Conservation (phyloP, 441 rosid genomes). For the Euphorbia schlechtendalii region DNA sequence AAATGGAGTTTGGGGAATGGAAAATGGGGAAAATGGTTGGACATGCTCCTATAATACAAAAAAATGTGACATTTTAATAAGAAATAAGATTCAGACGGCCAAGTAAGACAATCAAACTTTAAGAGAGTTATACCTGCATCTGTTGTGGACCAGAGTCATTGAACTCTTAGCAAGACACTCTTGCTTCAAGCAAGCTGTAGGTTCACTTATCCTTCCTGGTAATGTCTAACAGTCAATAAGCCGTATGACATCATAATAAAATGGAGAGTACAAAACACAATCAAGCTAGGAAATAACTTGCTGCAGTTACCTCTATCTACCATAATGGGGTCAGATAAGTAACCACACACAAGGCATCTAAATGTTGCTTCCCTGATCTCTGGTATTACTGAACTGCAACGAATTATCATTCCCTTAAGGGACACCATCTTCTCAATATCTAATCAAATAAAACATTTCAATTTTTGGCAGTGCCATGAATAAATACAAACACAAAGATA, state of each 20-base stretch:
- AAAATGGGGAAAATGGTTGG: no score
- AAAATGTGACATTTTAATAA: neutral
- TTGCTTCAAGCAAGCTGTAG: constrained; percentile 61
- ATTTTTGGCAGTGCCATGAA: neutral
- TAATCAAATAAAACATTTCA: constrained; percentile 22
- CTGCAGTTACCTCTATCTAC: constrained; percentile 79
- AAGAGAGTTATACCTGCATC: constrained; percentile 60
- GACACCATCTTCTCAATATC: constrained; percentile 98
- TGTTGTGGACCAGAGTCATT: constrained; percentile 78
- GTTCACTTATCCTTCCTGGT: constrained; percentile 77
- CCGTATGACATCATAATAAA: neutral
- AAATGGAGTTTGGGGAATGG: no score
- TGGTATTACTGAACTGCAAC: constrained; percentile 90
- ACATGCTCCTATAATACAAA: neutral
- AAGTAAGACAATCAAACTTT: constrained; percentile 11
- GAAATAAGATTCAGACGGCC: neutral
- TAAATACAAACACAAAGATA: neutral
- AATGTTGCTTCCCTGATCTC: constrained; percentile 96
- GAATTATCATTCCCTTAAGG: constrained; percentile 85
- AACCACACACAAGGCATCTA: constrained; percentile 87
- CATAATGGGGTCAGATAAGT: constrained; percentile 69
- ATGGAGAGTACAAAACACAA: neutral
- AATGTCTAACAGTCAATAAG: constrained; percentile 14
- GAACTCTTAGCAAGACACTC: constrained; percentile 88
- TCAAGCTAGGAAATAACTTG: constrained; percentile 9